phyloP scores from a whole-genome alignment of 192 early-diverging fungal species.

The Coemansia sp. region DNA sequence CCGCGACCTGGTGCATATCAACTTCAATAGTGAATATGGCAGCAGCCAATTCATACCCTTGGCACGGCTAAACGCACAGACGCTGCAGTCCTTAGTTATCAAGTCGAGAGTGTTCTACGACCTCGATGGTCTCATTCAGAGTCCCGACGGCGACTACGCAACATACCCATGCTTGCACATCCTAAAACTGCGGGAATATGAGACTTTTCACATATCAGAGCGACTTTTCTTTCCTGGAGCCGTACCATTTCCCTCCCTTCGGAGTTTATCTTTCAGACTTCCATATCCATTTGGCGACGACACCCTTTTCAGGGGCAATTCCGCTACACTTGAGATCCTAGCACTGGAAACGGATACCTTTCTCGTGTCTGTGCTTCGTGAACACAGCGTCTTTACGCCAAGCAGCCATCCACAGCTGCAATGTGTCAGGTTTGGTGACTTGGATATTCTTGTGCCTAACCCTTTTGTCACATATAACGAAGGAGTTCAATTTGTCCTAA shows the following conservation, averaged over 20 bases:
- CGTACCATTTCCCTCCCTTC: neutral
- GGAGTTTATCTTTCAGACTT: neutral
- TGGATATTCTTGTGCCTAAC: neutral
- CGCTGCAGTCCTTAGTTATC: neutral
- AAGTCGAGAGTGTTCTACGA: neutral
- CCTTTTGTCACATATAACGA: neutral
- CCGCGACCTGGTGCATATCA: neutral
- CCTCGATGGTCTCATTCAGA: neutral
- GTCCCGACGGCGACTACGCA: neutral
- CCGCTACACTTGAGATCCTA: neutral
- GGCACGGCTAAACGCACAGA: neutral
- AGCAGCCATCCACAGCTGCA: neutral
- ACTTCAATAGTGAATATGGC: neutral
- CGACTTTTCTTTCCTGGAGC: neutral
- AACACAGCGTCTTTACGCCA: neutral
- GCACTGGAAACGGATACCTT: neutral
- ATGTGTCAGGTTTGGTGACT: neutral
- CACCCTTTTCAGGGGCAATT: neutral
- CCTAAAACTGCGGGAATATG: neutral
- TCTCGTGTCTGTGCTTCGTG: neutral
- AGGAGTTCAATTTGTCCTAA: neutral
- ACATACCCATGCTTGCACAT: neutral
- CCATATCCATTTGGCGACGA: neutral
- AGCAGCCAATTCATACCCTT: neutral
- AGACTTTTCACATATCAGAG: neutral